phyloP scores from a whole-genome alignment of 768 basidiomycete species.

The Suillus americanus region DNA sequence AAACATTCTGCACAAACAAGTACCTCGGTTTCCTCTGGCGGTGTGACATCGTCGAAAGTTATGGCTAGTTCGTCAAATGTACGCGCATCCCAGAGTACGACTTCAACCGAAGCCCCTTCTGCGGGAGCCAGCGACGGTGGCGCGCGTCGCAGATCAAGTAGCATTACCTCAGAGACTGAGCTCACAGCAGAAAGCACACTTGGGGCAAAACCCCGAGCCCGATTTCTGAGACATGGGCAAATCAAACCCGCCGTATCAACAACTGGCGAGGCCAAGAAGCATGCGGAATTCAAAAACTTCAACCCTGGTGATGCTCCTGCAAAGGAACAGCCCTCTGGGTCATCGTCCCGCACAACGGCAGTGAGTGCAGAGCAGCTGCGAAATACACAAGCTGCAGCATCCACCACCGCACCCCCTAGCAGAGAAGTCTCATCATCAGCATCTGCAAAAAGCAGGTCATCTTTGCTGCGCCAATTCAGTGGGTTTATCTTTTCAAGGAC shows the following conservation, averaged over 20 bases:
- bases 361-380: background rate
- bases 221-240: background rate
- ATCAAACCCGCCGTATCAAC: background rate
- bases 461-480: background rate
- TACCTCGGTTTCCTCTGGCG: too few species aligned
- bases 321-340: background rate
- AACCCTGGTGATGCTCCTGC: background rate
- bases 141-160: background rate
- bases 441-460: background rate
- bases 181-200: background rate
- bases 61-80: background rate
- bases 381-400: background rate
- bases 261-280: background rate
- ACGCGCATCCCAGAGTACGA: background rate
- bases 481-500: background rate
- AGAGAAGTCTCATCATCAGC: background rate
- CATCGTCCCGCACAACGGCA: background rate
- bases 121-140: background rate
- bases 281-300: slow-evolving; percentile 1
- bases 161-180: background rate
- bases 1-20: background rate
- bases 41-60: too few species aligned
- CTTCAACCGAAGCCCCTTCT: too few species aligned
- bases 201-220: background rate
- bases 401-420: background rate